Conservation (phyloP, 345 rosid species). For the Citrus reticulata region DNA sequence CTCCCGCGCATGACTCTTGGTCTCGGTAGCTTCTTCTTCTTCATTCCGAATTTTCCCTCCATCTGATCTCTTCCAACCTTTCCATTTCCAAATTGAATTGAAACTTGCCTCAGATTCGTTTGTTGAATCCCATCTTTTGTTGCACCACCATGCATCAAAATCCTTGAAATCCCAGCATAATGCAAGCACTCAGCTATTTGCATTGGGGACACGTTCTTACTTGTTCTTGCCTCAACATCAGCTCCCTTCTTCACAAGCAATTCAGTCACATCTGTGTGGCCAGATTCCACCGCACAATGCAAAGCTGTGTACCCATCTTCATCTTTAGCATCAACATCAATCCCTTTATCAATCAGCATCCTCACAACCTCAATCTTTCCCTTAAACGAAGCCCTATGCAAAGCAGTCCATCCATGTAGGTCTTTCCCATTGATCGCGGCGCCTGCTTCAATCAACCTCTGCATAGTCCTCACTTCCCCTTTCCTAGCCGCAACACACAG, state of each 20-base stretch:
- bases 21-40: constrained; percentile 29
- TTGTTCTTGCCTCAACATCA: constrained; percentile 50
- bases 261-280: constrained; percentile 48
- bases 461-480: constrained; percentile 42
- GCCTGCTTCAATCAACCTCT: constrained; percentile 42
- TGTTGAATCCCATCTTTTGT: constrained; percentile 24
- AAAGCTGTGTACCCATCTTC: constrained; percentile 67
- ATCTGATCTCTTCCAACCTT: constrained; percentile 10
- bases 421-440: constrained; percentile 48
- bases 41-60: constrained; percentile 9
- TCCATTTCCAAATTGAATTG: constrained; percentile 8
- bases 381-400: constrained; percentile 61
- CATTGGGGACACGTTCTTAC: constrained; percentile 36
- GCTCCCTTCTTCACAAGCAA: constrained; percentile 55
- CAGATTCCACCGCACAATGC: constrained; percentile 60
- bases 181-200: constrained; percentile 59
- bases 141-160: constrained; percentile 44
- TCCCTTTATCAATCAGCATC: constrained; percentile 46
- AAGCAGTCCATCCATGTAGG: constrained; percentile 65
- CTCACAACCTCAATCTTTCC: constrained; percentile 39
- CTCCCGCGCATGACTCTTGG: constrained; percentile 31
- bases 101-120: not conserved
- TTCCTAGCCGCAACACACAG: constrained; percentile 46
- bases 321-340: constrained; percentile 48
- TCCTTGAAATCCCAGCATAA: constrained; percentile 50